These are phyloP conservation scores for Azolla pinnata DNA, from an alignment of 75 land plant species.

Conservation along the genomic window DNA sequence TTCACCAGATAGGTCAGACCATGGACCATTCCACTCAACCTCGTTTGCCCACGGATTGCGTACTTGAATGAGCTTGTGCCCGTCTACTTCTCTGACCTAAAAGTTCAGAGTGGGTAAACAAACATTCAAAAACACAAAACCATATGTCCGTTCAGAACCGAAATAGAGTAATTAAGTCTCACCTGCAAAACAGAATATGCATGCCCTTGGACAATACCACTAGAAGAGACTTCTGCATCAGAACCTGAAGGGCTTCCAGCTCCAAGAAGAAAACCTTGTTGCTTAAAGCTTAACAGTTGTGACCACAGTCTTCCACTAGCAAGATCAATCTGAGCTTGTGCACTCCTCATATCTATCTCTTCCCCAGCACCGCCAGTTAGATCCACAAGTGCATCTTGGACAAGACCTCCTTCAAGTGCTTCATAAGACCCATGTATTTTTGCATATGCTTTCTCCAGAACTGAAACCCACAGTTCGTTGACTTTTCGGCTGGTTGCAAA, in stretches of 20 bases:
- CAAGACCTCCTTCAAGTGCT: conserved; percentile 95
- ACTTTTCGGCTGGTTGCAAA: conserved; percentile 91
- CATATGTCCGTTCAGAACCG: not conserved
- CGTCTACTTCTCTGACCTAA: conserved; percentile 95
- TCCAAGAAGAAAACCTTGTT: conserved; percentile 94
- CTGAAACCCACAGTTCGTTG: conserved; percentile 95
- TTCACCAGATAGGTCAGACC: conserved; percentile 94
- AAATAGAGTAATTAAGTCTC: not conserved
- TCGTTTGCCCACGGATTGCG: conserved; percentile 99
- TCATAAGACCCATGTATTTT: conserved; percentile 98
- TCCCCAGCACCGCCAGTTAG: conserved; percentile 99
- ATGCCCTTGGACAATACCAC: conserved; percentile 99
- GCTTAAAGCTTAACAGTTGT: conserved; percentile 88
- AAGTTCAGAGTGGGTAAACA: not conserved
- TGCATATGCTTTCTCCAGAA: conserved; percentile 98
- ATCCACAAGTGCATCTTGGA: conserved; percentile 99
- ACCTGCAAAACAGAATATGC: conserved; percentile 97
- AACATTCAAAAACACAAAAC: conserved; percentile 2
- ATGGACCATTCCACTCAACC: conserved; percentile 99
- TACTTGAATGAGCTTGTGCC: conserved; percentile 95
- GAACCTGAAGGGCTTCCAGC: conserved; percentile 99
- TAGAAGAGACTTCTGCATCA: conserved; percentile 85
- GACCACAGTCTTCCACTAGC: conserved; percentile 99
- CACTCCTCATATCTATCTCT: conserved; percentile 94
- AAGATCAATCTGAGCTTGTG: conserved; percentile 89